phyloP scores from a whole-genome alignment of 805 yeast species.

The Clavispora fructus region DNA sequence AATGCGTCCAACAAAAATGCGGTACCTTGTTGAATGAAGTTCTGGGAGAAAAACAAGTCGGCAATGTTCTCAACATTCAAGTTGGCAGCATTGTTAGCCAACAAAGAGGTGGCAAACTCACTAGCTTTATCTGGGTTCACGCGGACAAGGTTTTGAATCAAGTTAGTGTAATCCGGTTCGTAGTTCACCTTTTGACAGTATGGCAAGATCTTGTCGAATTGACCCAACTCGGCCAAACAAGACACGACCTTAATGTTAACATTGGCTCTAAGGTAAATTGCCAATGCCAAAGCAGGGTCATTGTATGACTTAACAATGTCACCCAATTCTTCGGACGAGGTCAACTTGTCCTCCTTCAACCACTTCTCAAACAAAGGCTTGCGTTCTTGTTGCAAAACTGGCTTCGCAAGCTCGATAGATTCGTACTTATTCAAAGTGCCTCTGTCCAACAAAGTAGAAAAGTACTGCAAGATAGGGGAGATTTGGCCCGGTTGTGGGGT shows the following conservation, averaged over 20 bases:
- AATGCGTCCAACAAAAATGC: conserved; percentile 93
- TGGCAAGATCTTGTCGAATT: conserved; percentile 92
- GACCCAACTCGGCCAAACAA: conserved; percentile 90
- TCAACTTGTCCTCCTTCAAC: conserved; percentile 91
- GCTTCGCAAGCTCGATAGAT: conserved; percentile 90
- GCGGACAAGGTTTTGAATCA: conserved; percentile 86
- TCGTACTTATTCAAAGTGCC: conserved; percentile 91
- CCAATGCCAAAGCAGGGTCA: conserved; percentile 81
- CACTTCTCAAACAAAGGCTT: conserved; percentile 92
- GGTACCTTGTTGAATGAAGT: conserved; percentile 94
- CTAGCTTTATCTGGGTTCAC: conserved; percentile 97
- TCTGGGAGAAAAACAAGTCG: conserved; percentile 91
- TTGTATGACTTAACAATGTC: conserved; percentile 82
- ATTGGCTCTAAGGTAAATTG: conserved; percentile 81
- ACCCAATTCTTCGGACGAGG: conserved; percentile 95
- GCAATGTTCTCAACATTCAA: conserved; percentile 83
- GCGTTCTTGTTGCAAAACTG: conserved; percentile 92
- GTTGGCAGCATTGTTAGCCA: conserved; percentile 53
- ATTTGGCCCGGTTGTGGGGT: conserved; percentile 93
- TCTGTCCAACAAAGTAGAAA: conserved; percentile 84
- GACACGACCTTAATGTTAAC: conserved; percentile 86
- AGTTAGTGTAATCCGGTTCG: conserved; percentile 82
- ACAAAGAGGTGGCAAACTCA: conserved; percentile 87
- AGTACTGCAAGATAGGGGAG: conserved; percentile 90
- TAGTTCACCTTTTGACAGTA: conserved; percentile 86